A percentile compares a stretch with the other conserved stretches of the same genome.
Conservation (phyloP, 208 protist genomes). For the Trichomonas vaginalis region DNA sequence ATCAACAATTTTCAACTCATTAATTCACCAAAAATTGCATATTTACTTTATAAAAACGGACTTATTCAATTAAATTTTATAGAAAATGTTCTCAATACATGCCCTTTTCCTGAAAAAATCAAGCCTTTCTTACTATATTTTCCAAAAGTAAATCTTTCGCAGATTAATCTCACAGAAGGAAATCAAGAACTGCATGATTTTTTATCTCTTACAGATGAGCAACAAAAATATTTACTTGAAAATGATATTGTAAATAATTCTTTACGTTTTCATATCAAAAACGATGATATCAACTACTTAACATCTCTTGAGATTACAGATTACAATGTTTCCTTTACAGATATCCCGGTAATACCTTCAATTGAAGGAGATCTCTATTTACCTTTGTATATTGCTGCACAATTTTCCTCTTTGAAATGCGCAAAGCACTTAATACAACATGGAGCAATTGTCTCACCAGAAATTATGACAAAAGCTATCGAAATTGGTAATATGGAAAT, state of each 20-base stretch:
- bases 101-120: background rate
- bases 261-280: background rate
- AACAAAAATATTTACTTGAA: background rate
- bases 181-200: background rate
- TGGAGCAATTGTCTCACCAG: background rate
- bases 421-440: background rate
- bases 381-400: background rate
- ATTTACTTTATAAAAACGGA: background rate
- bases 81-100: background rate
- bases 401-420: background rate
- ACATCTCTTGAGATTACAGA: background rate
- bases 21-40: background rate
- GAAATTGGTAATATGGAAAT: background rate
- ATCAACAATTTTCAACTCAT: background rate
- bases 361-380: background rate
- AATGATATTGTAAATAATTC: background rate
- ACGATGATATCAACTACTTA: background rate
- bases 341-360: background rate
- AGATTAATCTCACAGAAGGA: background rate
- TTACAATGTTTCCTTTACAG: background rate
- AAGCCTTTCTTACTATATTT: background rate
- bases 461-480: background rate
- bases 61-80: background rate
- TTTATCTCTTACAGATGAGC: background rate
- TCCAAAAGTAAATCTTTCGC: background rate